phyloP scores from a whole-genome alignment of 2,329 filamentous ascomycete species.

The Alternaria viburni region DNA sequence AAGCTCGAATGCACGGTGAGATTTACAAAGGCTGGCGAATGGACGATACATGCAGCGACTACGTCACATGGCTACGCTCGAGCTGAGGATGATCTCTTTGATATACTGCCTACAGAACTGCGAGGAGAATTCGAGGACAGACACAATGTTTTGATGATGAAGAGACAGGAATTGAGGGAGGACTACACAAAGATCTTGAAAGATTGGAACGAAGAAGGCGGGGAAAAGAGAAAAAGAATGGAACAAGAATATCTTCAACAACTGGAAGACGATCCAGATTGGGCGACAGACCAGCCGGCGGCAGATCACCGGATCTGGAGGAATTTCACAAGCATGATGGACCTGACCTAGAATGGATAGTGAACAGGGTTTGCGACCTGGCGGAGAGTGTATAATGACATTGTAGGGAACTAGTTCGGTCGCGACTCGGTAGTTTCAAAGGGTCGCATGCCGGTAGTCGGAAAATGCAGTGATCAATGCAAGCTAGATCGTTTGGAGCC shows the following conservation, averaged over 20 bases:
- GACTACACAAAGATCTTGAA: not conserved
- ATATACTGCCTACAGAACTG: not conserved
- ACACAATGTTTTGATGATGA: not conserved
- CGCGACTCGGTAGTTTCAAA: not conserved
- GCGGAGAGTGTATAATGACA: not conserved
- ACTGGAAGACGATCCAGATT: not conserved
- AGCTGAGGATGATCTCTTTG: not conserved
- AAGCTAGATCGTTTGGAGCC: not conserved
- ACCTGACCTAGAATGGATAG: not conserved
- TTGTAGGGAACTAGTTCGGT: not conserved
- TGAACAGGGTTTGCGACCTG: not conserved
- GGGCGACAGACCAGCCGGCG: not conserved
- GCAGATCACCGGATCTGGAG: not conserved
- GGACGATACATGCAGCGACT: slow-evolving; percentile 22
- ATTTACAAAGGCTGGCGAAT: slow-evolving; percentile 20
- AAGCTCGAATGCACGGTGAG: slow-evolving; percentile 7
- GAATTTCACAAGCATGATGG: not conserved
- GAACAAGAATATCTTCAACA: slow-evolving; percentile 1
- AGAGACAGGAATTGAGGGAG: not conserved
- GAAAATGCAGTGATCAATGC: not conserved
- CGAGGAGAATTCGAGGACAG: not conserved
- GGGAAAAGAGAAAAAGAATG: not conserved
- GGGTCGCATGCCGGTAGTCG: not conserved
- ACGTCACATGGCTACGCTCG: not conserved
- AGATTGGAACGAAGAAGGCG: not conserved